phyloP scores from a whole-genome alignment of 2,329 filamentous ascomycete genomes.

The Colletotrichum siamense region DNA sequence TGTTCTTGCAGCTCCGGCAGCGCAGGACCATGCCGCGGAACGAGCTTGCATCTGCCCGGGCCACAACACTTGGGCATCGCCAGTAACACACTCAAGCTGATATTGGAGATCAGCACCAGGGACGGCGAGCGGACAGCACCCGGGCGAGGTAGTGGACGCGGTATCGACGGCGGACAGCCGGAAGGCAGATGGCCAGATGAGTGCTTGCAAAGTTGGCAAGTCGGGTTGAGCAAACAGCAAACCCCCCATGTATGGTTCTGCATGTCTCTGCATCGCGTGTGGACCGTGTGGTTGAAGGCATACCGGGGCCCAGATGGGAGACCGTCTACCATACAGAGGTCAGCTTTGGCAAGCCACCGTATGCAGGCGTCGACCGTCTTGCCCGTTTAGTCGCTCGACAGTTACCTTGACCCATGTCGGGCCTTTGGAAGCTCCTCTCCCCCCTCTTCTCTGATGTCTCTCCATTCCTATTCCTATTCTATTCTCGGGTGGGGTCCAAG shows the following conservation, averaged over 20 bases:
- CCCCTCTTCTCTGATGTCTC: background rate
- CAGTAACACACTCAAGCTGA: background rate
- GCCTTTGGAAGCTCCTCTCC: slow-evolving; percentile 19
- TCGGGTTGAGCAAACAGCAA: slow-evolving; percentile 9
- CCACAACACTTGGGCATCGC: background rate
- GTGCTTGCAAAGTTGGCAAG: slow-evolving; percentile 10
- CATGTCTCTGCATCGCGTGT: slow-evolving; percentile 25
- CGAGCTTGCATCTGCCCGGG: background rate
- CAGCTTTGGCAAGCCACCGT: slow-evolving; percentile 19
- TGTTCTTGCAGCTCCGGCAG: slow-evolving; percentile 7
- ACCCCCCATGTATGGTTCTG: slow-evolving; percentile 10
- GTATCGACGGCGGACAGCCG: slow-evolving; percentile 15
- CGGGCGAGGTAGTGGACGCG: background rate
- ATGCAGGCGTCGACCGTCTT: slow-evolving; percentile 34
- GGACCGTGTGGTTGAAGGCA: slow-evolving; percentile 24
- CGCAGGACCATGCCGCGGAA: background rate
- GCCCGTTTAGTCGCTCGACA: slow-evolving; percentile 36
- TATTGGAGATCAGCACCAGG: slow-evolving; percentile 6
- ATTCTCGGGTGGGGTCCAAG: slow-evolving; percentile 22
- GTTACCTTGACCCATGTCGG: slow-evolving; percentile 30
- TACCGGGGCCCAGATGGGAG: background rate
- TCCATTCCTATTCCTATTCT: slow-evolving; percentile 20
- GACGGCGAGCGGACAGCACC: background rate
- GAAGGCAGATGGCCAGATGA: background rate
- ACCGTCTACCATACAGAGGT: slow-evolving; percentile 1